These are phyloP conservation scores for Thelephora terrestris DNA, from an alignment of 1,284 basidiomycete species.

Conservation along the genomic window DNA sequence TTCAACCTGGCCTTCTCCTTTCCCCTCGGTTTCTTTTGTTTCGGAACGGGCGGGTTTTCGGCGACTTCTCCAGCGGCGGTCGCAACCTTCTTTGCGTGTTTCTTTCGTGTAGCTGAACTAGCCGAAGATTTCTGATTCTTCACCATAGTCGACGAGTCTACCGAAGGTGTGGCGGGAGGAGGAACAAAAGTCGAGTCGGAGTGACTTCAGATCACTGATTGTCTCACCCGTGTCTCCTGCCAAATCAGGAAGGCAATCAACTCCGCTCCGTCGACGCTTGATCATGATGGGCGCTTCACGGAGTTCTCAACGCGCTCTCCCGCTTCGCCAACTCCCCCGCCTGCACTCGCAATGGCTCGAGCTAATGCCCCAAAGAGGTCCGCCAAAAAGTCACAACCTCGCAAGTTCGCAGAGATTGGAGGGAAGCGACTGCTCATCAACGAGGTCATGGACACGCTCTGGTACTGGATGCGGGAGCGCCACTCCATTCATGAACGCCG, in stretches of 20 bases:
- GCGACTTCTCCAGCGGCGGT: slow-evolving; percentile 15
- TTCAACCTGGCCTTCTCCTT: slow-evolving; percentile 52
- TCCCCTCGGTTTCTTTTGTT: slow-evolving; percentile 35
- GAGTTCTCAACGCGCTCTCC: no score
- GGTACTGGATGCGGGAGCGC: slow-evolving; percentile 27
- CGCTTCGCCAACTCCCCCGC: neutral
- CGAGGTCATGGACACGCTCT: slow-evolving; percentile 24
- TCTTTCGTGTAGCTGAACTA: slow-evolving; percentile 76
- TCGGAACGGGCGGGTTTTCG: slow-evolving; percentile 25
- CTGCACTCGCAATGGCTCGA: neutral
- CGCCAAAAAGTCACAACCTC: slow-evolving; percentile 1
- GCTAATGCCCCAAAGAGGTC: neutral
- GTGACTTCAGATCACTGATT: no score
- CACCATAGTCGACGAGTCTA: slow-evolving; percentile 20
- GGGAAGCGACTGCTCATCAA: slow-evolving; percentile 19
- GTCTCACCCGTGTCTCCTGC: no score
- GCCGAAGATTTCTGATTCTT: slow-evolving; percentile 63
- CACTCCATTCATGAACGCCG: slow-evolving; percentile 24
- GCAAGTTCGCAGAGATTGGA: slow-evolving; percentile 18
- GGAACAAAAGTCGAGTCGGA: no score
- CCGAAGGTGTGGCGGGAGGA: no score
- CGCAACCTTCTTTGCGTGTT: slow-evolving; percentile 59
- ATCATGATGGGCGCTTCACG: no score
- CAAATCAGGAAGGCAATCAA: no score
- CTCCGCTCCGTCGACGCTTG: no score